Percentiles rank a stretch among this genome's conserved stretches.
Conservation (phyloP, 352 stramenopile species). For the Chrysophaeum taylorii region DNA sequence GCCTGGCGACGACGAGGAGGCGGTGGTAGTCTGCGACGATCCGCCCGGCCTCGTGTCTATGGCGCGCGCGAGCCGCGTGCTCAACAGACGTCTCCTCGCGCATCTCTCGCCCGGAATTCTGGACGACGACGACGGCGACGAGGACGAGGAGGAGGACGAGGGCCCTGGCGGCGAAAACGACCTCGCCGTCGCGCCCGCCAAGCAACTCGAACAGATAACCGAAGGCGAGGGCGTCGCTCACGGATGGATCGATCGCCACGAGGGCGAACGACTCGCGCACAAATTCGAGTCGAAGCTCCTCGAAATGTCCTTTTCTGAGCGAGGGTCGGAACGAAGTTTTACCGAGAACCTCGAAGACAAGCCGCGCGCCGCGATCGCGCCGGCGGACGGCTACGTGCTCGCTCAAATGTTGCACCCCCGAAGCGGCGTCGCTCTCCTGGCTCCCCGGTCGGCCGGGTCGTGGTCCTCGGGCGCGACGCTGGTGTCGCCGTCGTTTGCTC, state of each 20-base stretch:
- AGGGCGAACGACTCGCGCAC: too few species aligned
- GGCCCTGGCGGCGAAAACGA: too few species aligned
- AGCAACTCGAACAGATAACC: too few species aligned
- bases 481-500: background rate
- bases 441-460: background rate
- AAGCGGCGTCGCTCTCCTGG: background rate
- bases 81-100: background rate
- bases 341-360: too few species aligned
- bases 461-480: background rate
- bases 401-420: background rate
- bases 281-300: too few species aligned
- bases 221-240: too few species aligned
- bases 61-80: background rate
- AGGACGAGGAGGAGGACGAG: background rate
- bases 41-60: background rate
- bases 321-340: too few species aligned
- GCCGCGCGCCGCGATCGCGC: too few species aligned
- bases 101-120: background rate
- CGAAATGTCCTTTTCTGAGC: too few species aligned
- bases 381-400: background rate
- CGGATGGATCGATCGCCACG: too few species aligned
- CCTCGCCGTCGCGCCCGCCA: background rate
- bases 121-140: background rate
- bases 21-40: background rate
- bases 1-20: background rate